Conservation (phyloP, 768 basidiomycete species). For the Russula sp. region DNA sequence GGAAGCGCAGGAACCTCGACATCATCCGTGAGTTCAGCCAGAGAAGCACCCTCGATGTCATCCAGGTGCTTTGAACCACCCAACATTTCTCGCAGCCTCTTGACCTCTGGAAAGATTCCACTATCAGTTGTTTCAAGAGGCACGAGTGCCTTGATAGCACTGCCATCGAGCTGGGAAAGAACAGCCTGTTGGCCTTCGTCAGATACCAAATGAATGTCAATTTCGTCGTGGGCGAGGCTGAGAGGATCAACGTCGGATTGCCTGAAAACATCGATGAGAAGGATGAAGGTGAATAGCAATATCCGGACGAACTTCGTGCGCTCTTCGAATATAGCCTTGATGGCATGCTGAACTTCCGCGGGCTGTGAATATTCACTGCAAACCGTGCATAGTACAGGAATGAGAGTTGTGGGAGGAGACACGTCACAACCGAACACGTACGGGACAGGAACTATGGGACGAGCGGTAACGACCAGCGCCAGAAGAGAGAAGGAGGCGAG, state of each 20-base stretch:
- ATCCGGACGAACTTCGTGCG: conserved; percentile 32
- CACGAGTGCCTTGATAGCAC: conserved; percentile 30
- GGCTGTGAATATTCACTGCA: conserved; percentile 18
- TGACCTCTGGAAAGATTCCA: conserved; percentile 27
- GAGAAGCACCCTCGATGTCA: conserved; percentile 24
- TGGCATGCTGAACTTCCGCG: conserved; percentile 28
- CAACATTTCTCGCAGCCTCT: conserved; percentile 27
- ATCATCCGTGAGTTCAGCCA: neutral
- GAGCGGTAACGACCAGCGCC: conserved; percentile 42
- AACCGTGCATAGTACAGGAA: neutral
- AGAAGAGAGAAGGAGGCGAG: conserved; percentile 37
- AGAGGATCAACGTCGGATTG: conserved; percentile 24
- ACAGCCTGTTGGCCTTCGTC: conserved; percentile 30
- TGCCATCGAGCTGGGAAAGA: conserved; percentile 28
- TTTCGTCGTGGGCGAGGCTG: conserved; percentile 24
- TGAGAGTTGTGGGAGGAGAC: conserved; percentile 17
- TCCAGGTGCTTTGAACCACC: conserved; percentile 21
- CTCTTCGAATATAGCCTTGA: conserved; percentile 35
- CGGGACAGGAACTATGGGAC: conserved; percentile 32
- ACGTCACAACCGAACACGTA: conserved; percentile 27
- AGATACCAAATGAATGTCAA: conserved; percentile 32
- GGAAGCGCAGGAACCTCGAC: conserved; percentile 5
- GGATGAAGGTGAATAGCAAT: conserved; percentile 1
- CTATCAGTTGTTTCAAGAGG: conserved; percentile 25
- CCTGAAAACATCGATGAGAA: conserved; percentile 13